Conservation (phyloP, 2,329 filamentous ascomycete species). For the Diplocarpon mali region DNA sequence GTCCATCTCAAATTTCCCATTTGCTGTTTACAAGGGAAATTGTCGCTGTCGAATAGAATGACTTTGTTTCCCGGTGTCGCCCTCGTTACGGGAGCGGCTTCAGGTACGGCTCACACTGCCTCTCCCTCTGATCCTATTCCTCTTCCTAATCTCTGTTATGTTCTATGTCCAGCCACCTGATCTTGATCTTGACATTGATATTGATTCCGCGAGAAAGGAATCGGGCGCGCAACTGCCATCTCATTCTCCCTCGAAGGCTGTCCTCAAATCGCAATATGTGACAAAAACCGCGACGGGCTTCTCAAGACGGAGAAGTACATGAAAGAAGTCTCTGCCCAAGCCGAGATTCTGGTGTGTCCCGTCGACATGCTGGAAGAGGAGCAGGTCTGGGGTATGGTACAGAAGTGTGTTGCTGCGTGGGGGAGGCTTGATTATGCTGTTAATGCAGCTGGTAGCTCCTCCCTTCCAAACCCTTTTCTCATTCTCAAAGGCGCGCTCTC, state of each 20-base stretch:
- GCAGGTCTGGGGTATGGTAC: slow-evolving; percentile 28
- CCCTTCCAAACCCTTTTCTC: not conserved
- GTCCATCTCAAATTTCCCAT: not conserved
- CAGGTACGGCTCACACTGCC: slow-evolving; percentile 10
- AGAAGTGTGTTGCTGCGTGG: slow-evolving; percentile 26
- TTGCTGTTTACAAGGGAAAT: not conserved
- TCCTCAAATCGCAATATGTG: slow-evolving; percentile 31
- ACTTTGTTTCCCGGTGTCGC: slow-evolving; percentile 19
- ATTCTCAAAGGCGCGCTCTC: too few species aligned
- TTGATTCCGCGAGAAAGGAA: slow-evolving; percentile 25
- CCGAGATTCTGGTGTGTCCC: slow-evolving; percentile 19
- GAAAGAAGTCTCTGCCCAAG: slow-evolving; percentile 13
- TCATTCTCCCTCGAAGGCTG: slow-evolving; percentile 36
- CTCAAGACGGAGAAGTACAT: slow-evolving; percentile 23
- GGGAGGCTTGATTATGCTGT: slow-evolving; percentile 36
- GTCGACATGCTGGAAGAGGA: slow-evolving; percentile 30
- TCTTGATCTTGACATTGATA: slow-evolving; percentile 1
- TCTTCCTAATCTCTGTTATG: not conserved
- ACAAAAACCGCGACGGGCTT: slow-evolving; percentile 30
- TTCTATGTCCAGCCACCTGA: not conserved
- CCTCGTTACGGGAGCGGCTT: slow-evolving; percentile 20
- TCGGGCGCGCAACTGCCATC: slow-evolving; percentile 32
- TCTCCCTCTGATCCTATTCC: not conserved
- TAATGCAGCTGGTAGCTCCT: slow-evolving; percentile 31
- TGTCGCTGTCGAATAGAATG: slow-evolving; percentile 3